A percentile compares a stretch with the other conserved stretches of the same genome.
phyloP scores from a whole-genome alignment of 352 stramenopile species.

The Phytophthora pistaciae region DNA sequence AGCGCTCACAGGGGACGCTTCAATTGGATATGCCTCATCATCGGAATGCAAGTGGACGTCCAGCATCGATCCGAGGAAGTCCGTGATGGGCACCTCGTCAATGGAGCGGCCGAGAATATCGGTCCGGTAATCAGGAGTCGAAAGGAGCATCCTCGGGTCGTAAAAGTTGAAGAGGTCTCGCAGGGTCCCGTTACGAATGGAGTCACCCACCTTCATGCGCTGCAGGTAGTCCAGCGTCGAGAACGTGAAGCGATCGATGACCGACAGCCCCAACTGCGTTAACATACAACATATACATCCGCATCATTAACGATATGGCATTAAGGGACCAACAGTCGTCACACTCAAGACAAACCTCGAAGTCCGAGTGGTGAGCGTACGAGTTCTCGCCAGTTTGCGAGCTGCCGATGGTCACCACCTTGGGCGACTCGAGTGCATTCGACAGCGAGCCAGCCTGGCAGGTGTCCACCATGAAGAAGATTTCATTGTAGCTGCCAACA shows the following conservation, averaged over 20 bases:
- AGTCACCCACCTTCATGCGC: slow-evolving; percentile 82
- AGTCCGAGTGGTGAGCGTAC: slow-evolving; percentile 93
- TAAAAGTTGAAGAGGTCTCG: slow-evolving; percentile 85
- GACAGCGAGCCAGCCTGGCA: slow-evolving; percentile 96
- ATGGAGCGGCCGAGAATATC: slow-evolving; percentile 80
- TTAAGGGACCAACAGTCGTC: not conserved
- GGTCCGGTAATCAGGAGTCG: slow-evolving; percentile 79
- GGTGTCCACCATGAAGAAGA: slow-evolving; percentile 98
- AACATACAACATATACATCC: not conserved
- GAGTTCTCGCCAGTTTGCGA: slow-evolving; percentile 94
- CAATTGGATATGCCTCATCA: slow-evolving; percentile 81
- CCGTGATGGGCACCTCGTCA: slow-evolving; percentile 81
- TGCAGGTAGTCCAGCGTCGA: slow-evolving; percentile 91
- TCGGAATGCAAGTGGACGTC: slow-evolving; percentile 79
- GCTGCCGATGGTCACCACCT: slow-evolving; percentile 95
- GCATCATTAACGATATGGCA: not conserved
- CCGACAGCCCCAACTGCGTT: slow-evolving; percentile 75
- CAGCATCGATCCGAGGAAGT: slow-evolving; percentile 91
- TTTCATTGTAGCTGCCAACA: slow-evolving; percentile 88
- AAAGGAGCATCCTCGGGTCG: slow-evolving; percentile 85
- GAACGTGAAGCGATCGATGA: slow-evolving; percentile 93
- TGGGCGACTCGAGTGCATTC: slow-evolving; percentile 86
- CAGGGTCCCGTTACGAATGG: slow-evolving; percentile 70
- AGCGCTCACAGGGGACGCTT: slow-evolving; percentile 22
- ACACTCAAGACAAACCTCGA: slow-evolving; percentile 53